Evolutionary conservation across 2,329 filamentous ascomycete genomes (phyloP).

Genomic region (Curvularia verruculosa): DNA sequence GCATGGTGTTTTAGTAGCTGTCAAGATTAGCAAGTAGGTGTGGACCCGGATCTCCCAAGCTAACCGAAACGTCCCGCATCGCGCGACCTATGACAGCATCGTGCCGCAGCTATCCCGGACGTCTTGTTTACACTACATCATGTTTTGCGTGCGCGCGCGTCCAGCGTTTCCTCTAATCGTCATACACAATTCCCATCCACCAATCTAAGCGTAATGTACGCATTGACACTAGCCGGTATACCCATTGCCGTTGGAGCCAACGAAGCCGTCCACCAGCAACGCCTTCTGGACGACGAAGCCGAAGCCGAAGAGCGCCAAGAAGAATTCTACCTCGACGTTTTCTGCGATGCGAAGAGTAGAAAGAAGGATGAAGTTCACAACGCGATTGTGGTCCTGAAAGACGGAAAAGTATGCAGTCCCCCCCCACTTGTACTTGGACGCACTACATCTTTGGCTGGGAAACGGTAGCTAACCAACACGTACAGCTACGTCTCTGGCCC

Average conservation of each 20-base stretch:
- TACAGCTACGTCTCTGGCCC: constrained; percentile 46
- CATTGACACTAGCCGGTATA: constrained; percentile 50
- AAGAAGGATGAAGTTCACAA: constrained; percentile 51
- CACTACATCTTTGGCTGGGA: neutral
- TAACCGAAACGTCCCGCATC: constrained; percentile 16
- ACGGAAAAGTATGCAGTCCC: constrained; percentile 50
- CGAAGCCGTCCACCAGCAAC: constrained; percentile 57
- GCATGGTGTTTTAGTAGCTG: neutral
- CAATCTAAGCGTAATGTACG: constrained; percentile 29
- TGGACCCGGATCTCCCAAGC: constrained; percentile 3
- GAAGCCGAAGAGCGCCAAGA: constrained; percentile 56
- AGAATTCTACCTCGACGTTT: constrained; percentile 59
- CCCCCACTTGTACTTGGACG: neutral
- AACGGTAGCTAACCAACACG: neutral
- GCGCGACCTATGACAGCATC: constrained; percentile 35
- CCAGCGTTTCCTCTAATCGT: neutral
- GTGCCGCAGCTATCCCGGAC: constrained; percentile 22
- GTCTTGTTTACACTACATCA: constrained; percentile 19
- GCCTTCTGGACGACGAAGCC: constrained; percentile 56
- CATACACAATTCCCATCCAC: neutral
- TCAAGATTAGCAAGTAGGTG: constrained; percentile 3
- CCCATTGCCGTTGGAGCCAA: constrained; percentile 57
- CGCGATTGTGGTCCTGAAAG: constrained; percentile 52
- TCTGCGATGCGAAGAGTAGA: constrained; percentile 48
- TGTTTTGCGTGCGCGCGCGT: constrained; percentile 6